Percentiles rank a stretch among this genome's conserved stretches.
Conservation (phyloP, 225 moss, liverwort and hornwort species). For the Neckera pumila region DNA sequence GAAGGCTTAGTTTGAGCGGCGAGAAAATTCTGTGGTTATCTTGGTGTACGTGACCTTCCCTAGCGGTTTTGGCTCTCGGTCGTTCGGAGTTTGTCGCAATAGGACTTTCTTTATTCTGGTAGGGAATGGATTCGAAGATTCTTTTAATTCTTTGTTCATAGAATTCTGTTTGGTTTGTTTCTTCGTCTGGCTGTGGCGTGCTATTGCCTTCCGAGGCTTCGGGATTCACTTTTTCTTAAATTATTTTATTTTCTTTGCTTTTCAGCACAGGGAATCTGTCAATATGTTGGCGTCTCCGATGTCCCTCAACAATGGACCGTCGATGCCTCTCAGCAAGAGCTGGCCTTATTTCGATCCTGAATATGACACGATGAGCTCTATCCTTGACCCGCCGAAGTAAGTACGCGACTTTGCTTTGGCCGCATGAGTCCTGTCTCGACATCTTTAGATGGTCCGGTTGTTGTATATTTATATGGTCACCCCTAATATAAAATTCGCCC, state of each 20-base stretch:
- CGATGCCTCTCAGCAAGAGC: conserved; percentile 22
- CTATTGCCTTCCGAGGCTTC: background rate
- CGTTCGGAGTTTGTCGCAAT: background rate
- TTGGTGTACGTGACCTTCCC: background rate
- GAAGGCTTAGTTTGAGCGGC: background rate
- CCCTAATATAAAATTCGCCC: background rate
- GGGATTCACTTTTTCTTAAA: background rate
- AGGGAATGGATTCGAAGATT: background rate
- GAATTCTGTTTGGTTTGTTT: background rate
- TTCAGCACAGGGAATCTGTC: background rate
- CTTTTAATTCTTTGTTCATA: background rate
- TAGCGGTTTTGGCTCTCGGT: background rate
- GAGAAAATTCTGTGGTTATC: background rate
- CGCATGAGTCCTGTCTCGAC: background rate
- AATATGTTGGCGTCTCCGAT: conserved; percentile 32
- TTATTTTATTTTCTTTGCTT: background rate
- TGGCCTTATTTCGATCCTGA: conserved; percentile 55
- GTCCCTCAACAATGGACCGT: conserved; percentile 19
- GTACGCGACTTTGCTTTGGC: background rate
- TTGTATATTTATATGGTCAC: background rate
- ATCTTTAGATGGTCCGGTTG: background rate
- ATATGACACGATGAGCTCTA: conserved; percentile 43
- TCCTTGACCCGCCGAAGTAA: conserved; percentile 46
- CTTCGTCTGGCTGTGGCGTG: background rate
- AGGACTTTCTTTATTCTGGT: background rate